Evolutionary conservation across 108 stramenopile species (phyloP).

Genomic region (Cyclotella cryptica): DNA sequence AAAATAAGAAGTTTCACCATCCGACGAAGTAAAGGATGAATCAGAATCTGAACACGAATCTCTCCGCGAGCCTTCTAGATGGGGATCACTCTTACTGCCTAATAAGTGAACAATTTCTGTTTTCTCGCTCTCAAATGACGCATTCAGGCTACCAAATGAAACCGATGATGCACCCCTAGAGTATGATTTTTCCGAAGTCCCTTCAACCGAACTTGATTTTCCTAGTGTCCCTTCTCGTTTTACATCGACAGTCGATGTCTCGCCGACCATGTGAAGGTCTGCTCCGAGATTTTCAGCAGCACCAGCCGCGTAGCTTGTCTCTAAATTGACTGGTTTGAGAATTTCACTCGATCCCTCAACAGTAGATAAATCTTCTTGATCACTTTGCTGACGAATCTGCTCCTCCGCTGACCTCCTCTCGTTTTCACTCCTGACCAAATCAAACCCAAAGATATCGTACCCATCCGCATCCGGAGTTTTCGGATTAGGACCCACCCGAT

Average conservation of each 20-base stretch:
- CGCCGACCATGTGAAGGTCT: background rate
- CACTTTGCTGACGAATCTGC: background rate
- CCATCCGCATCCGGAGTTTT: conserved; percentile 22
- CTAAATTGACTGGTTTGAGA: no score
- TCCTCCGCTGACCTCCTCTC: background rate
- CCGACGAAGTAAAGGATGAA: conserved; percentile 1
- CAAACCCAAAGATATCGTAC: conserved; percentile 28
- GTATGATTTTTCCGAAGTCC: background rate
- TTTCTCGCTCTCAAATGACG: background rate
- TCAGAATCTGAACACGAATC: background rate
- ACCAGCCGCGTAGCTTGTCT: no score
- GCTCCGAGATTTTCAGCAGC: no score
- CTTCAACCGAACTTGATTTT: background rate
- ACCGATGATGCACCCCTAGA: background rate
- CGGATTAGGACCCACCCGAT: background rate
- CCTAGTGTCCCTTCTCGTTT: background rate
- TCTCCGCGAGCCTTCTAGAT: background rate
- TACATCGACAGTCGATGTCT: background rate
- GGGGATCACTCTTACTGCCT: conserved; percentile 1
- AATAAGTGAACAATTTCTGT: conserved; percentile 6
- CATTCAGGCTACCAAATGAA: conserved; percentile 3
- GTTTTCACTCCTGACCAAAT: conserved; percentile 6
- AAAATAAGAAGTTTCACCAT: conserved; percentile 19
- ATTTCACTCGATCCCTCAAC: background rate
- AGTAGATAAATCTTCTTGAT: background rate